Evolutionary conservation across 2,329 filamentous ascomycete genomes (phyloP).

Genomic region (Fusarium verrucosum): DNA sequence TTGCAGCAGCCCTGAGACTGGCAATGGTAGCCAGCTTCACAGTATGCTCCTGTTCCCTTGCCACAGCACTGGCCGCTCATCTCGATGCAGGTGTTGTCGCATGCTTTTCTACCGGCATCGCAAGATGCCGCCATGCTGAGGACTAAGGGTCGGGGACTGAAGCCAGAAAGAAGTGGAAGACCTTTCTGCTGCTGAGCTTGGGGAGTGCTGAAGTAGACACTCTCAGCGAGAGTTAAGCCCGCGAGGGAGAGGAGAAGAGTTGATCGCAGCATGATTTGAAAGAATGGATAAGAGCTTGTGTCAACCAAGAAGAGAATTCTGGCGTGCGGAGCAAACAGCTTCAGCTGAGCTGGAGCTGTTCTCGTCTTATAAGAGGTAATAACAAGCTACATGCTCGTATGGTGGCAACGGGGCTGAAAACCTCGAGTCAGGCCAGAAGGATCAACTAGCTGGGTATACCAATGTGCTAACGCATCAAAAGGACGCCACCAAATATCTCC

Average conservation of each 20-base stretch:
- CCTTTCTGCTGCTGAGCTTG: slow-evolving; percentile 17
- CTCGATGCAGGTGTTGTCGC: slow-evolving; percentile 48
- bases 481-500: slow-evolving; percentile 32
- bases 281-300: neutral
- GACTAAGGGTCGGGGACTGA: slow-evolving; percentile 28
- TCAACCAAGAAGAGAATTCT: neutral
- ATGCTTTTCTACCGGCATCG: slow-evolving; percentile 33
- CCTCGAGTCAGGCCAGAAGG: slow-evolving; percentile 6
- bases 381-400: slow-evolving; percentile 1
- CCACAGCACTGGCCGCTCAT: slow-evolving; percentile 45
- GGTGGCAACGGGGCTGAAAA: slow-evolving; percentile 17
- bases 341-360: neutral
- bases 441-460: slow-evolving; percentile 24
- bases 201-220: slow-evolving; percentile 27
- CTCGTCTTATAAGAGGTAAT: slow-evolving; percentile 28
- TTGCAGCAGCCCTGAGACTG: slow-evolving; percentile 47
- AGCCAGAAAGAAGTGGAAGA: slow-evolving; percentile 38
- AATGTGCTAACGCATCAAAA: slow-evolving; percentile 23
- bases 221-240: slow-evolving; percentile 37
- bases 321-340: neutral
- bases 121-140: slow-evolving; percentile 38
- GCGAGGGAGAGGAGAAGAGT: slow-evolving; percentile 42
- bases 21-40: slow-evolving; percentile 47
- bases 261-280: slow-evolving; percentile 40
- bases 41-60: slow-evolving; percentile 45